A percentile compares a stretch with the other conserved stretches of the same genome.
phyloP scores from a whole-genome alignment of 352 stramenopile species.

The Pythium diclinum region DNA sequence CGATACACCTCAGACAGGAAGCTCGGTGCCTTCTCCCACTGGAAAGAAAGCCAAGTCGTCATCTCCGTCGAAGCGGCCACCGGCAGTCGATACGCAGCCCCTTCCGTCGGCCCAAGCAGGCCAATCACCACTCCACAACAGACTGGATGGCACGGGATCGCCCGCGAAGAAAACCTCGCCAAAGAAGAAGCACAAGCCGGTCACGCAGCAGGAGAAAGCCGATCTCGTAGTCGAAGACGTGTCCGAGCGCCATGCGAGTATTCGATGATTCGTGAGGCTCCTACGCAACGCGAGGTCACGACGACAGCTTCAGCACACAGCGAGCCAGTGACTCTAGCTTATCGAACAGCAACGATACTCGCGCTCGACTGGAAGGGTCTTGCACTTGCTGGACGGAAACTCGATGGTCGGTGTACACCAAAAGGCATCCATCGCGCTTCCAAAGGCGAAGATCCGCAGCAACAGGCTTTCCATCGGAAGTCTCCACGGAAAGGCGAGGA shows the following conservation, averaged over 20 bases:
- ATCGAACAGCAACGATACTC: constrained; percentile 2
- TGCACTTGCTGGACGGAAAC: too few relatives aligned
- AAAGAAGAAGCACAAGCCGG: constrained; percentile 22
- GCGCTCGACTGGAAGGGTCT: neutral
- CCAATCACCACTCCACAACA: neutral
- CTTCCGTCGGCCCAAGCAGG: neutral
- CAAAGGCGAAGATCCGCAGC: constrained; percentile 8
- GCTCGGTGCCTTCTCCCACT: neutral
- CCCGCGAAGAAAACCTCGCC: neutral
- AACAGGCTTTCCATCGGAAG: neutral
- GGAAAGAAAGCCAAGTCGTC: neutral
- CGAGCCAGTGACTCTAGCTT: constrained; percentile 7
- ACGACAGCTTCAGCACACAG: neutral
- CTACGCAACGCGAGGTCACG: neutral
- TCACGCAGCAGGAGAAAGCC: neutral
- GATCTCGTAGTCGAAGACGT: constrained; percentile 22
- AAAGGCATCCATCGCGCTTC: constrained; percentile 2
- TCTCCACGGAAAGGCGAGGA: neutral
- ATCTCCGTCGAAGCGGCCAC: neutral
- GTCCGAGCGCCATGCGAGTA: neutral
- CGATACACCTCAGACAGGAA: neutral
- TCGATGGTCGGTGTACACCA: neutral
- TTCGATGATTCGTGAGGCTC: neutral
- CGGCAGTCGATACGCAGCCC: neutral
- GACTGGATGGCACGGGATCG: neutral